Evolutionary conservation across 305 asterid genomes (phyloP).

Genomic region (Striga hermonthica): DNA sequence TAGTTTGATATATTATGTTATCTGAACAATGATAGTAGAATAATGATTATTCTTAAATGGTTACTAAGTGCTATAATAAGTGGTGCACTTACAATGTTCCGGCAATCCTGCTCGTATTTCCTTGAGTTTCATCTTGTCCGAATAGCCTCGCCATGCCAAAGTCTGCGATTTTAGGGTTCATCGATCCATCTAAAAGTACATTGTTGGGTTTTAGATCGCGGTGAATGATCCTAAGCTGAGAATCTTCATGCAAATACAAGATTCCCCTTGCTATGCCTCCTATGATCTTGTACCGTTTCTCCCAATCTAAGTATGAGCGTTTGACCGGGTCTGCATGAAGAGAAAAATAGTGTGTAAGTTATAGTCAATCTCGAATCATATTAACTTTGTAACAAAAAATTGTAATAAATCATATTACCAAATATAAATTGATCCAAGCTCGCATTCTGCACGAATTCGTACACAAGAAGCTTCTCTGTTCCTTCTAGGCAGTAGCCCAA

Average conservation of each 20-base stretch:
- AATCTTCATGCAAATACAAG: constrained; percentile 43
- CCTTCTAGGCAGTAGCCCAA: constrained; percentile 40
- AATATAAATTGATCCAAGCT: constrained; percentile 43
- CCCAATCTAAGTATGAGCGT: constrained; percentile 35
- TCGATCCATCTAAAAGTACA: constrained; percentile 32
- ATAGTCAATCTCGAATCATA: neutral
- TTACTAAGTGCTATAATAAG: neutral
- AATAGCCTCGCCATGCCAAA: constrained; percentile 41
- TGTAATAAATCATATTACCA: constrained; percentile 28
- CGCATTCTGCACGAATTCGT: constrained; percentile 41
- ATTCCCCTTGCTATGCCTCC: constrained; percentile 39
- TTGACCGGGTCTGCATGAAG: constrained; percentile 18
- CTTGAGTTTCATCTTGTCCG: constrained; percentile 30
- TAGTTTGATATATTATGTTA: too few species aligned
- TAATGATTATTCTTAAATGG: neutral
- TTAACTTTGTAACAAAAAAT: neutral
- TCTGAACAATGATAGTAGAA: too few species aligned
- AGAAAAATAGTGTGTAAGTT: neutral
- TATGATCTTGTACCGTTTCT: constrained; percentile 35
- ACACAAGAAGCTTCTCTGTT: constrained; percentile 42
- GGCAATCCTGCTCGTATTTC: constrained; percentile 28
- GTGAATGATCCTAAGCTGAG: constrained; percentile 35
- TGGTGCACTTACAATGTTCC: constrained; percentile 35
- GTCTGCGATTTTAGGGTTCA: constrained; percentile 44
- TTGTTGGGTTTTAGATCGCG: constrained; percentile 44